Conservation (phyloP, 2,329 filamentous ascomycete genomes). For the Ascochyta lentis region DNA sequence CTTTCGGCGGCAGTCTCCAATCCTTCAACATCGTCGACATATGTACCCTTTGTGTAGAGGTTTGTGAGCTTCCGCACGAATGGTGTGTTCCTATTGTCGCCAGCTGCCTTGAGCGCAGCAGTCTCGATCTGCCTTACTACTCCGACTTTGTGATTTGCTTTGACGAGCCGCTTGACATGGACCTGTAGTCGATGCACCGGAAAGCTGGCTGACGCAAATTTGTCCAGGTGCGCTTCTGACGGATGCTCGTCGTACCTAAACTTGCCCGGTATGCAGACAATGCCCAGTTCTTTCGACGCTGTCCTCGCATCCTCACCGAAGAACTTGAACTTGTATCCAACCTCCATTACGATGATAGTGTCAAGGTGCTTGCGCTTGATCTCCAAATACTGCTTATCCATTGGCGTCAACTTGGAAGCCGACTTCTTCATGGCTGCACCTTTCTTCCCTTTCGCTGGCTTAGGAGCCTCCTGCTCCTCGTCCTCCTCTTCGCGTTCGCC, state of each 20-base stretch:
- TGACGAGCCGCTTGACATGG: conserved; percentile 90
- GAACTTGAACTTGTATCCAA: conserved; percentile 97
- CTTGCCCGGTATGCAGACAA: conserved; percentile 96
- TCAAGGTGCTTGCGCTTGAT: conserved; percentile 93
- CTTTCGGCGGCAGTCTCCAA: conserved; percentile 61
- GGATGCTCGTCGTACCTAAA: conserved; percentile 84
- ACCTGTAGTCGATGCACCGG: conserved; percentile 90
- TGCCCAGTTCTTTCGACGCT: conserved; percentile 88
- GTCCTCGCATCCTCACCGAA: conserved; percentile 93
- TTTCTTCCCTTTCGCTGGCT: conserved; percentile 58
- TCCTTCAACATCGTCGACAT: conserved; percentile 90
- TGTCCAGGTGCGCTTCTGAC: conserved; percentile 89
- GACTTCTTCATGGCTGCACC: conserved; percentile 69
- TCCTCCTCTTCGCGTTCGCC: conserved; percentile 63
- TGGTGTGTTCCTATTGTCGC: conserved; percentile 90
- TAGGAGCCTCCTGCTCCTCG: conserved; percentile 62
- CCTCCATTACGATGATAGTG: conserved; percentile 88
- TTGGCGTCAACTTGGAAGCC: conserved; percentile 85
- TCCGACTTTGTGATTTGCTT: conserved; percentile 93
- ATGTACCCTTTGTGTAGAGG: conserved; percentile 97
- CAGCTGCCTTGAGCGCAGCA: conserved; percentile 91
- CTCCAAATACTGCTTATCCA: conserved; percentile 91
- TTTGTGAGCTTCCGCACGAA: conserved; percentile 94
- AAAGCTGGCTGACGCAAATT: conserved; percentile 95
- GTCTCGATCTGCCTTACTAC: conserved; percentile 95